These are phyloP conservation scores for Solanum bulbocastanum DNA, from an alignment of 257 asterid genomes.

Conservation along the genomic window DNA sequence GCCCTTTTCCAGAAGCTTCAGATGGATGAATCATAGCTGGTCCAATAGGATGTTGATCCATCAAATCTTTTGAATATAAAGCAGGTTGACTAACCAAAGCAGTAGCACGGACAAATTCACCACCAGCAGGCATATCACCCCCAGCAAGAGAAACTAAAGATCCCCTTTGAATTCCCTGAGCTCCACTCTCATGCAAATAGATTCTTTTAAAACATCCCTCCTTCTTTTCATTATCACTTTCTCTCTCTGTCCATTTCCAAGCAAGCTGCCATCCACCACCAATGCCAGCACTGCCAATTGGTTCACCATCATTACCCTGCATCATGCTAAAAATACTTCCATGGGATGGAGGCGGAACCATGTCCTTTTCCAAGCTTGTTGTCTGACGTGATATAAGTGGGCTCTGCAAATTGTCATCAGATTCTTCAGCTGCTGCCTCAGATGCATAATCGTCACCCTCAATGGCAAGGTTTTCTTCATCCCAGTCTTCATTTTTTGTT, in stretches of 20 bases:
- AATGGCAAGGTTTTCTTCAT: conserved; percentile 27
- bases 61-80: conserved; percentile 25
- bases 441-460: conserved; percentile 34
- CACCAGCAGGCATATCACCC: conserved; percentile 29
- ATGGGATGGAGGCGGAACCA: conserved; percentile 11
- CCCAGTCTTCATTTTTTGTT: conserved; percentile 41
- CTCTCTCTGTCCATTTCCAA: conserved; percentile 45
- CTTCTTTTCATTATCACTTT: conserved; percentile 22
- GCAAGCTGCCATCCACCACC: conserved; percentile 88
- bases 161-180: conserved; percentile 22
- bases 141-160: conserved; percentile 32
- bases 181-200: conserved; percentile 45
- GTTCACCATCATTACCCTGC: conserved; percentile 26
- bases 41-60: conserved; percentile 34
- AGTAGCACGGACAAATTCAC: conserved; percentile 36
- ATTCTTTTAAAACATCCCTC: conserved; percentile 48
- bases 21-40: conserved; percentile 37
- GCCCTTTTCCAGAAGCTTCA: conserved; percentile 28
- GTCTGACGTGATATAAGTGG: conserved; percentile 62
- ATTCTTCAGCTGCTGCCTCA: conserved; percentile 25
- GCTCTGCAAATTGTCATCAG: conserved; percentile 44
- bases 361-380: conserved; percentile 34
- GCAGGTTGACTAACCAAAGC: conserved; percentile 60
- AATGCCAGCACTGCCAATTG: conserved; percentile 28
- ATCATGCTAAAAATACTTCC: conserved; percentile 14